Evolutionary conservation across 257 asterid species (phyloP), one percentile per base, ranked within the genome.

Genomic region (Solanum clarkiae): DNA sequence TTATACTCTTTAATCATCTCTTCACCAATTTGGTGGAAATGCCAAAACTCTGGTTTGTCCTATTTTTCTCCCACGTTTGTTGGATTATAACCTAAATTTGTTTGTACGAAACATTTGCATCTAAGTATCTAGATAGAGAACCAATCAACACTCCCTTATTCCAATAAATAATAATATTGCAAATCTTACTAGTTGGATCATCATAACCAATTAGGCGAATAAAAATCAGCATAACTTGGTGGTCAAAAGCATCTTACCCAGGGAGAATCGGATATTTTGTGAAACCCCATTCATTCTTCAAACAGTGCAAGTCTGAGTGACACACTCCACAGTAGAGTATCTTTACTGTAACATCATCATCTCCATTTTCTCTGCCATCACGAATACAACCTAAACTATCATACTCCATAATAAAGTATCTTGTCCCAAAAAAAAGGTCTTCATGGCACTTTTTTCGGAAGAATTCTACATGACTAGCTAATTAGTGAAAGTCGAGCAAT

Each of bases 261-360:
- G 91, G 90, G 63, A 87, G 88, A 36, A 87, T 11, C 4, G 90
- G 91, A 70, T 89, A 89, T 8, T 56, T 82, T 16, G 89, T 66
- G 85, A 84, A 65, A 8, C 90, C 90, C 91, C 90, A 89, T 10
- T 89, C 90, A 59, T 89, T 86, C 84, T 86, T 87, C 17, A 72
- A 45, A 20, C 2, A 0, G 62, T 87, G 90, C 22, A 89, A 44
- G 81, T 89, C 91, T 63, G 90, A 69, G 81, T 87, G 90, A 80
- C 91, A 89, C 6, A 89, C 83, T 42, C 91, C 91, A 65, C 91
- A 89, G 70, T 60, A 89, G 16, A 85, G 86, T 26, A 89, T 84
- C n/a, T 75, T 84, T 75, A 89, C 79, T 0, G 85, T 77, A 40
- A 89, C 90, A 85, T 89, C 90, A 17, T 85, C 86, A 13, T 80